Evolutionary conservation across 352 stramenopile species (phyloP).

Genomic region (Globisporangium radiosum): DNA sequence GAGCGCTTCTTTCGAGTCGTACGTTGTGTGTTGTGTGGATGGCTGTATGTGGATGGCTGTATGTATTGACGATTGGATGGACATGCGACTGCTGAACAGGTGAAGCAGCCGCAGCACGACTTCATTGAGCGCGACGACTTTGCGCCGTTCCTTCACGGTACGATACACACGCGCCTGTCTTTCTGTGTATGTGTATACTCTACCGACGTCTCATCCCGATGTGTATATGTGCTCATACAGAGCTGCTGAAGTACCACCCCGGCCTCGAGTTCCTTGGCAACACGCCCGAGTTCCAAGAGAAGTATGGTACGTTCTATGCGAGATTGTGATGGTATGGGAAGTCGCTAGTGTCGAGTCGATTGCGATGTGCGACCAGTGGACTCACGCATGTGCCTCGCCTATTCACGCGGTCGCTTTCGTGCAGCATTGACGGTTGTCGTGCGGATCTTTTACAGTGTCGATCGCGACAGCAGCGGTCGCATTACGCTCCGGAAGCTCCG

Average conservation of each 20-base stretch:
- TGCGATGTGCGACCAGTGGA: too few species aligned
- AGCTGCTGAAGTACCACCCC: conserved; percentile 84
- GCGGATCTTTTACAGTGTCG: conserved; percentile 92
- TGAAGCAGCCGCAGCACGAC: conserved; percentile 91
- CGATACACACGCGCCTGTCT: background rate
- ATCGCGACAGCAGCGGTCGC: conserved; percentile 91
- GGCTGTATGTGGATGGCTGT: too few species aligned
- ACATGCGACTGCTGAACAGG: conserved; percentile 16
- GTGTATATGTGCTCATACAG: conserved; percentile 17
- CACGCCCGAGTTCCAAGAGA: conserved; percentile 99
- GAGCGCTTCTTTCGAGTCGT: conserved; percentile 97
- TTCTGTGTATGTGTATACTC: too few species aligned
- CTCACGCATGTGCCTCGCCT: too few species aligned
- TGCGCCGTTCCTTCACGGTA: conserved; percentile 94
- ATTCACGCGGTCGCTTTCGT: too few species aligned
- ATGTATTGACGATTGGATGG: too few species aligned
- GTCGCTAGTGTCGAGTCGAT: too few species aligned
- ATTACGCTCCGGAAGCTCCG: conserved; percentile 94
- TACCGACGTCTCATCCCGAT: too few species aligned
- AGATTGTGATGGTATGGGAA: too few species aligned
- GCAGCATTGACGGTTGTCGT: conserved; percentile 94
- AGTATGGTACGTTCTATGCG: conserved; percentile 84
- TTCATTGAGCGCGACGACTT: conserved; percentile 95
- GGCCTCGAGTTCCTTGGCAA: conserved; percentile 96
- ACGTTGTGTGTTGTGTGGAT: conserved; percentile 19